These are phyloP conservation scores for Evernia prunastri DNA, from an alignment of 495 filamentous ascomycete species.

Conservation along the genomic window DNA sequence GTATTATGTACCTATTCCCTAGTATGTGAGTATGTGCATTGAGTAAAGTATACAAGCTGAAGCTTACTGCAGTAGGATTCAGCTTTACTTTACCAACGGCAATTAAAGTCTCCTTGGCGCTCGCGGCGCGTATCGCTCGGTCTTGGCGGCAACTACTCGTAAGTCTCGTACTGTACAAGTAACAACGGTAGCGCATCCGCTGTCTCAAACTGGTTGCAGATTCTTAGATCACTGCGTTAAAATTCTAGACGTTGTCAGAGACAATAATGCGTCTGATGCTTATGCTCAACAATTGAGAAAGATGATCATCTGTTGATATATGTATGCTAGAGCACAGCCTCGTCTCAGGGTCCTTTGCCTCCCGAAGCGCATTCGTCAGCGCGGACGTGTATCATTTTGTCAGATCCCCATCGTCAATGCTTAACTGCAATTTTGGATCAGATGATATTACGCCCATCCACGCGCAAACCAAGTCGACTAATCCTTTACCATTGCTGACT, in stretches of 20 bases:
- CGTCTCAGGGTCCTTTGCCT: constrained; percentile 2
- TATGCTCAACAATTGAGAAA: not conserved
- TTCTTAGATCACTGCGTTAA: not conserved
- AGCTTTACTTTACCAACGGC: constrained; percentile 5
- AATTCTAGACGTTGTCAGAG: not conserved
- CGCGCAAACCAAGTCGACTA: not conserved
- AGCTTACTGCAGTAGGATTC: not conserved
- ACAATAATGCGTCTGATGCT: not conserved
- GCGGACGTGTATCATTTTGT: not conserved
- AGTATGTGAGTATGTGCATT: not conserved
- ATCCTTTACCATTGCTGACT: not conserved
- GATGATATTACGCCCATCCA: not conserved
- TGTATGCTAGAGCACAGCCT: constrained; percentile 7
- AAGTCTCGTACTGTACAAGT: too few species aligned
- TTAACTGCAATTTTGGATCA: not conserved
- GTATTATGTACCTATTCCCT: not conserved
- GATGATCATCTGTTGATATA: not conserved
- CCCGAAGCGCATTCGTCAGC: constrained; percentile 12
- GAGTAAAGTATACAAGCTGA: not conserved
- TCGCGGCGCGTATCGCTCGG: not conserved
- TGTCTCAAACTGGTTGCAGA: not conserved
- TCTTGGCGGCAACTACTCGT: not conserved
- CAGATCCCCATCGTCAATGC: not conserved
- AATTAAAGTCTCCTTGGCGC: not conserved
- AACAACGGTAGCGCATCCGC: not conserved